Percentiles rank a stretch among this genome's conserved stretches.
Conservation (phyloP, 352 stramenopile genomes). For the Globisporangium nagaii region DNA sequence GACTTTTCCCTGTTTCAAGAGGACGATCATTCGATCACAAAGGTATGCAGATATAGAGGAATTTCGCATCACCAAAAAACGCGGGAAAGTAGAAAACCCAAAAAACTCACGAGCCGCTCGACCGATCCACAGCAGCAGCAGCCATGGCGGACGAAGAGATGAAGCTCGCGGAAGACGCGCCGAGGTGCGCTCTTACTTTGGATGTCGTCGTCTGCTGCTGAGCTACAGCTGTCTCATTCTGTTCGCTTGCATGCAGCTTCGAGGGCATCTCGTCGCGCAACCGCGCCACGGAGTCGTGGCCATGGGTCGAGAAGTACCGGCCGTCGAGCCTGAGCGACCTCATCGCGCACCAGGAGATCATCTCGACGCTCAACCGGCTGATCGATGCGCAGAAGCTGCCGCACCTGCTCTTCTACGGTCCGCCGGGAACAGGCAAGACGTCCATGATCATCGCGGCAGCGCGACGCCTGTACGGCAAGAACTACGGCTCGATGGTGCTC, state of each 20-base stretch:
- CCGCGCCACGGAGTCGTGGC: constrained; percentile 82
- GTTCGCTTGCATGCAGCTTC: constrained; percentile 27
- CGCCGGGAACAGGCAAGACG: constrained; percentile 96
- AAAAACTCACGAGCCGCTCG: neutral
- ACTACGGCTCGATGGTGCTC: constrained; percentile 93
- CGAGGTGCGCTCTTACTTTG: constrained; percentile 21
- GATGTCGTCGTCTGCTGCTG: too few relatives aligned
- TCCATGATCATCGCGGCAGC: constrained; percentile 96
- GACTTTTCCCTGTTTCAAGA: neutral
- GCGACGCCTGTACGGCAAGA: constrained; percentile 93
- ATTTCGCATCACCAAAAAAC: neutral
- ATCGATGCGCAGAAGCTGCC: constrained; percentile 96
- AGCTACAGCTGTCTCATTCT: neutral
- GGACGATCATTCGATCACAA: neutral
- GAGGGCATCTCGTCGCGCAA: constrained; percentile 82
- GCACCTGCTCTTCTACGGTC: constrained; percentile 97
- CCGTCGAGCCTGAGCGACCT: constrained; percentile 92
- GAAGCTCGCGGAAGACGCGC: constrained; percentile 48
- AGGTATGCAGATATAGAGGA: neutral
- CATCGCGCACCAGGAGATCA: constrained; percentile 96
- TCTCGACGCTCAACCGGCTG: constrained; percentile 93
- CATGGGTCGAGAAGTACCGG: constrained; percentile 99
- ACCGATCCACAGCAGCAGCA: neutral
- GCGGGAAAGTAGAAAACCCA: neutral
- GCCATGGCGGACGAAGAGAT: constrained; percentile 21